Base-by-base conservation (phyloP, 345 rosid genomes). In the Eucalyptus polybractea region DNA sequence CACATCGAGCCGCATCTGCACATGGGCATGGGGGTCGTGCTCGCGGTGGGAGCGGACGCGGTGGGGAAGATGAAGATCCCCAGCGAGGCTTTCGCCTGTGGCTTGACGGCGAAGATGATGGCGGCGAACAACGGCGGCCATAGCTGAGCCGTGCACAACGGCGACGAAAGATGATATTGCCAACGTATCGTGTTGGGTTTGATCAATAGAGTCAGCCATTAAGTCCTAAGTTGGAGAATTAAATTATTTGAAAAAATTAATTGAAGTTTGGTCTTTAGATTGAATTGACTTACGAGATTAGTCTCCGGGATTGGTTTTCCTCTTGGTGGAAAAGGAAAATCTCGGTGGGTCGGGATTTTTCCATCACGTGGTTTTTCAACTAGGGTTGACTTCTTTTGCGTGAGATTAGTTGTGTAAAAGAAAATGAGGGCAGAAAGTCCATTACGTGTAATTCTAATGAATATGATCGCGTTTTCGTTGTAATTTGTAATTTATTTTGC, bases 1-100 rank as follows among this genome's bases (percentile, higher is more conserved):
- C 99, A 98, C n/a, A 98, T 98, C 29, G 98, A 98, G 91, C 97
- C 99, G 49, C 99, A 98, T 92, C 90, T 98, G 92, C 97, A 96
- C 58, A 92, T 98, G 97, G 99, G 99, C 11, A 98, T 98, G 99
- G 98, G 98, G 6, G 98, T 97, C 58, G 94, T 95, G 76, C 93
- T 98, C 49, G 97, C 96, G 2, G 95, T 95, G 72, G 98, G 94
- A 15, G 88, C 95, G 29, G 69, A 93, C 12, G 91, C 81, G 49
- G 88, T 97, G 47, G 88, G 91, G 49, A 42, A 72, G 22, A 91
- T 98, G 49, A 37, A 80, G 22, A 91, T 98, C 6, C 99, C 99
- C 13, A 86, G 80, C 25, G 86, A 88, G 47, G 95, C 92, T 4
- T 87, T 96, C 44, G 92, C 92, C 76, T 96, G 97, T 45, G 97